A percentile compares a stretch with the other conserved stretches of the same genome.
Evolutionary conservation across 2,329 filamentous ascomycete species (phyloP).

Genomic region (Pleochaeta shiraiana): DNA sequence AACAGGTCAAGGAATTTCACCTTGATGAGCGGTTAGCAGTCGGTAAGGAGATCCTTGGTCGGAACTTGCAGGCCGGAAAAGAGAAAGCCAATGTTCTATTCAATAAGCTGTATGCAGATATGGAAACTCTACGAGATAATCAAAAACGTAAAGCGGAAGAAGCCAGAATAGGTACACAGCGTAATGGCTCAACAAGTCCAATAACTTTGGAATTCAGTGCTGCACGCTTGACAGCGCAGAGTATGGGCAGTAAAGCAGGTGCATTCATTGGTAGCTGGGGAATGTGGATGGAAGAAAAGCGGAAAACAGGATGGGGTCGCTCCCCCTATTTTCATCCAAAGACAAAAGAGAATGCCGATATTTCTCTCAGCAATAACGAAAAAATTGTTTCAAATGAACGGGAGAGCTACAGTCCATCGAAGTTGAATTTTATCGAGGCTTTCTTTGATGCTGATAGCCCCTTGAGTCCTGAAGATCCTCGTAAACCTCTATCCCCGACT

Average conservation of each 20-base stretch:
- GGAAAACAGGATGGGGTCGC: constrained; percentile 25
- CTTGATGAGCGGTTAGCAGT: constrained; percentile 76
- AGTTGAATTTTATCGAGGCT: constrained; percentile 16
- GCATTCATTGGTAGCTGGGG: constrained; percentile 49
- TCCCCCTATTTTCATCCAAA: constrained; percentile 4
- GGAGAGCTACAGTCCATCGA: constrained; percentile 7
- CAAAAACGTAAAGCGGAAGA: constrained; percentile 43
- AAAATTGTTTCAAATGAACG: constrained; percentile 8
- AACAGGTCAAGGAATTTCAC: constrained; percentile 86
- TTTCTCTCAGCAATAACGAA: constrained; percentile 9
- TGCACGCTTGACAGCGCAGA: constrained; percentile 25
- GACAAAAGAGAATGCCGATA: neutral
- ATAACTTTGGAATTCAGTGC: constrained; percentile 21
- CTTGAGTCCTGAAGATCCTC: neutral
- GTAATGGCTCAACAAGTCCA: constrained; percentile 9
- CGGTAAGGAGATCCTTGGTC: constrained; percentile 66
- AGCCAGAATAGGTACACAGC: constrained; percentile 19
- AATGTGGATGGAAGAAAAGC: constrained; percentile 53
- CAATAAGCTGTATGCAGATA: constrained; percentile 74
- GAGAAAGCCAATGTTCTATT: constrained; percentile 77
- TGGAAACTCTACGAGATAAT: constrained; percentile 59
- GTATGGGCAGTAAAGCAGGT: constrained; percentile 33
- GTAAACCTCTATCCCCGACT: neutral
- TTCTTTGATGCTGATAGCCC: constrained; percentile 17
- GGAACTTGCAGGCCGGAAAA: constrained; percentile 68